Percentiles rank a stretch among this genome's conserved stretches.
These are phyloP conservation scores for Aureobasidium mangrovei DNA, from an alignment of 2,329 filamentous ascomycete genomes.

Conservation along the genomic window DNA sequence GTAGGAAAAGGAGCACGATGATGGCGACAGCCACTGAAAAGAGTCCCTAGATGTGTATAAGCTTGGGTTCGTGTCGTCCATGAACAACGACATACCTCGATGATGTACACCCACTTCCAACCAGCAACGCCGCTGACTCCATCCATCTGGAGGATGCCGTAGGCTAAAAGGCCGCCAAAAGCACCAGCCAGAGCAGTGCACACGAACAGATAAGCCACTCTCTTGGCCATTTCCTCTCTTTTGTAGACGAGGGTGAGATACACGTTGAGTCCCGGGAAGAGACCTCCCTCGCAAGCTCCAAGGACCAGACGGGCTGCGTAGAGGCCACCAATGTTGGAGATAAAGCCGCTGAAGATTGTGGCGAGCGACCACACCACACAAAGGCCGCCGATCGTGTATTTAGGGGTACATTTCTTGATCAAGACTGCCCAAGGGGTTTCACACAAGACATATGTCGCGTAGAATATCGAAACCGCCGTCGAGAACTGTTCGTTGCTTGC, in stretches of 20 bases:
- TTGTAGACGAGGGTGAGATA: constrained; percentile 35
- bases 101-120: constrained; percentile 28
- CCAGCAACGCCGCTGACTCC: constrained; percentile 23
- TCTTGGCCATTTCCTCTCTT: constrained; percentile 34
- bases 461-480: constrained; percentile 44
- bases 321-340: constrained; percentile 33
- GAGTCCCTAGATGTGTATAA: constrained; percentile 15
- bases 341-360: constrained; percentile 42
- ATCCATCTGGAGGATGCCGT: constrained; percentile 24
- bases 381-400: constrained; percentile 32
- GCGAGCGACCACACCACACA: constrained; percentile 42
- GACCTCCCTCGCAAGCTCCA: constrained; percentile 21
- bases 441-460: constrained; percentile 43
- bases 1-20: constrained; percentile 26
- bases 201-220: constrained; percentile 35
- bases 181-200: constrained; percentile 33
- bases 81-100: constrained; percentile 17
- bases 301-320: constrained; percentile 30
- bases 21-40: constrained; percentile 23
- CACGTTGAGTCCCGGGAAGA: constrained; percentile 24
- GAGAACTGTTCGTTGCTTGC: constrained; percentile 36
- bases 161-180: constrained; percentile 34
- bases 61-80: not conserved
- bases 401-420: constrained; percentile 41
- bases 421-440: constrained; percentile 41